Conservation (phyloP, 2,329 filamentous ascomycete species). For the Curvularia spicifera region DNA sequence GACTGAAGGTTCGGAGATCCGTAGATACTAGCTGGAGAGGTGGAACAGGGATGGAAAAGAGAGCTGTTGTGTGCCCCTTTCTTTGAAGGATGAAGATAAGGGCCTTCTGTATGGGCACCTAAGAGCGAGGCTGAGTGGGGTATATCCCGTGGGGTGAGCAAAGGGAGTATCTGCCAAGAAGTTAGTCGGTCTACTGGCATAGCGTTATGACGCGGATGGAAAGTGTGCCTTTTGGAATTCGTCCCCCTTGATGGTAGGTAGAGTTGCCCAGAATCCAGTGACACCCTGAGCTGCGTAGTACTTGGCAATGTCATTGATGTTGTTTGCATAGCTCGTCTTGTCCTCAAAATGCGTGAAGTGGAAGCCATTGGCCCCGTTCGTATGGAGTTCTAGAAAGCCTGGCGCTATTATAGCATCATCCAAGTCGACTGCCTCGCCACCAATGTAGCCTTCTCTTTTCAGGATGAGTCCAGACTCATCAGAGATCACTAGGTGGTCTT, state of each 20-base stretch:
- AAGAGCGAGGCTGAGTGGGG: constrained; percentile 57
- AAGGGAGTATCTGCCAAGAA: constrained; percentile 55
- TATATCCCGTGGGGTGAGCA: constrained; percentile 53
- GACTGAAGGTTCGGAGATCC: constrained; percentile 52
- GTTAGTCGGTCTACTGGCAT: constrained; percentile 11
- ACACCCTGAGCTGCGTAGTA: constrained; percentile 60
- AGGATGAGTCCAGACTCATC: constrained; percentile 54
- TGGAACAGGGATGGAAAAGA: constrained; percentile 52
- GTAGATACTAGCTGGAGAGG: constrained; percentile 52
- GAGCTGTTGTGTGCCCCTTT: constrained; percentile 60
- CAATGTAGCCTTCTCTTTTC: constrained; percentile 52
- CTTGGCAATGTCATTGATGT: constrained; percentile 55
- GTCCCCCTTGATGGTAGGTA: constrained; percentile 57
- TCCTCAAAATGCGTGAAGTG: constrained; percentile 61
- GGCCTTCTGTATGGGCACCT: constrained; percentile 64
- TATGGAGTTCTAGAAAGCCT: constrained; percentile 63
- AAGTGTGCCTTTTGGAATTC: constrained; percentile 54
- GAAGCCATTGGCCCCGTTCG: constrained; percentile 61
- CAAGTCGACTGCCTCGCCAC: constrained; percentile 56
- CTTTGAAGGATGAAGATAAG: constrained; percentile 60
- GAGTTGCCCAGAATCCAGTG: constrained; percentile 61
- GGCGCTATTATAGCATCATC: constrained; percentile 60
- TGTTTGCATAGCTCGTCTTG: constrained; percentile 50
- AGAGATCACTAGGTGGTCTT: constrained; percentile 55
- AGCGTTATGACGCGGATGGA: neutral